phyloP scores from a whole-genome alignment of 2,329 filamentous ascomycete species.

The Byssothecium circinans region DNA sequence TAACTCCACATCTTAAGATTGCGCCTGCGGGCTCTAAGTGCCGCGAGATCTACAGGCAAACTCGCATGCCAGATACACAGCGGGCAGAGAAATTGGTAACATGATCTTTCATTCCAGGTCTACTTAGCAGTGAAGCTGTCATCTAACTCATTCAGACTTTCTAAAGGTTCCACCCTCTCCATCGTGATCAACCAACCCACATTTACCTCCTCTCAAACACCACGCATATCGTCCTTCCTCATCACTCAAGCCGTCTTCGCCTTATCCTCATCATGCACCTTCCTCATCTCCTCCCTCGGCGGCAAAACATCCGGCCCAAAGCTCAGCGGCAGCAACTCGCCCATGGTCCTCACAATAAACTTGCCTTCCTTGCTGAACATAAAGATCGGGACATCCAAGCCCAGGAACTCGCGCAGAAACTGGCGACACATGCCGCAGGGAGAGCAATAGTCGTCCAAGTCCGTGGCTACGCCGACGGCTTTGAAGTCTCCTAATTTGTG shows the following conservation, averaged over 20 bases:
- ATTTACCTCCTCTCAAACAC: no score
- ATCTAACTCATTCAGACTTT: no score
- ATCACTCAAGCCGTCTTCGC: constrained; percentile 14
- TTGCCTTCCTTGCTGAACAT: constrained; percentile 88
- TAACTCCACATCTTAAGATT: no score
- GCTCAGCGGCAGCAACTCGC: constrained; percentile 59
- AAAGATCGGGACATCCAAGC: constrained; percentile 68
- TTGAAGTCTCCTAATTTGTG: constrained; percentile 52
- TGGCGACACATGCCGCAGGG: constrained; percentile 97
- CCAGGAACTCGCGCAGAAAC: constrained; percentile 60
- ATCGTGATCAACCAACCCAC: no score
- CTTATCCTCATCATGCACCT: constrained; percentile 28
- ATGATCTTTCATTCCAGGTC: no score
- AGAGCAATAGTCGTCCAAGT: constrained; percentile 57
- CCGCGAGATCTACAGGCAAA: no score
- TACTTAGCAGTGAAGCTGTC: no score
- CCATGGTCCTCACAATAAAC: constrained; percentile 69
- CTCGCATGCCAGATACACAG: no score
- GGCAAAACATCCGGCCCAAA: constrained; percentile 56
- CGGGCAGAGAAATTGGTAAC: no score
- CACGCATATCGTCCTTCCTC: background rate
- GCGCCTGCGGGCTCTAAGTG: no score
- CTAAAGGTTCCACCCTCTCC: no score
- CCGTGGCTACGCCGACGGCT: constrained; percentile 83
- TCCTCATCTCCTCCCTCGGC: constrained; percentile 36